A percentile compares a stretch with the other conserved stretches of the same genome.
phyloP scores from a whole-genome alignment of 768 basidiomycete genomes.

The Rhodosporidiobolus sp. region DNA sequence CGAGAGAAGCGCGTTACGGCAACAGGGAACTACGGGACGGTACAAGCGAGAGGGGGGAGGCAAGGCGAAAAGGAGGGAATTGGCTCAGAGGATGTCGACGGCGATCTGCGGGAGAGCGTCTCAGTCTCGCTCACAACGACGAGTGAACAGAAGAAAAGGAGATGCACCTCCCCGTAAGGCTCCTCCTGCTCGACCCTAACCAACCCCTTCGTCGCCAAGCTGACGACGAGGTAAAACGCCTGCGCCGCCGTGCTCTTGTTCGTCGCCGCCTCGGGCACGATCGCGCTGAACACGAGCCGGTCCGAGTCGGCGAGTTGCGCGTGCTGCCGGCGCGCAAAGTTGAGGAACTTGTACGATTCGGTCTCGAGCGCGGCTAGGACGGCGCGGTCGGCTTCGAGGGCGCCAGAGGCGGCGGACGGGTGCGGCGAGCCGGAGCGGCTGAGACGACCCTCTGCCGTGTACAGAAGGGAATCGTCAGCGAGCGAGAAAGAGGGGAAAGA shows the following conservation, averaged over 20 bases:
- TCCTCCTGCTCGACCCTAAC: slow-evolving; percentile 25
- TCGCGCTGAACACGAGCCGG: slow-evolving; percentile 24
- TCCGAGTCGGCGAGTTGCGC: not conserved
- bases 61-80: too few species aligned
- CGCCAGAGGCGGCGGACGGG: not conserved
- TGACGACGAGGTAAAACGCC: slow-evolving; percentile 29
- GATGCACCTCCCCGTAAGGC: slow-evolving; percentile 26
- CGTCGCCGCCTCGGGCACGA: slow-evolving; percentile 18
- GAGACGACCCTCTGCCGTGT: not conserved
- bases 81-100: slow-evolving; percentile 7
- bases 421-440: not conserved
- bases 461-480: not conserved
- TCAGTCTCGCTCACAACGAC: not conserved
- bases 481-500: too few species aligned
- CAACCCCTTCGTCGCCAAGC: slow-evolving; percentile 18
- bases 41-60: too few species aligned
- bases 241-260: slow-evolving; percentile 15
- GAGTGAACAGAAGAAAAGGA: not conserved
- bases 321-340: slow-evolving; percentile 6
- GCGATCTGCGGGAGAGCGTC: not conserved
- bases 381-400: too few species aligned
- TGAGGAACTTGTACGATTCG: slow-evolving; percentile 30
- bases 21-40: not conserved
- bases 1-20: not conserved
- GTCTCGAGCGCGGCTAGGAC: slow-evolving; percentile 9